phyloP scores from a whole-genome alignment of 2,329 filamentous ascomycete genomes.

The Fusarium verrucosum region DNA sequence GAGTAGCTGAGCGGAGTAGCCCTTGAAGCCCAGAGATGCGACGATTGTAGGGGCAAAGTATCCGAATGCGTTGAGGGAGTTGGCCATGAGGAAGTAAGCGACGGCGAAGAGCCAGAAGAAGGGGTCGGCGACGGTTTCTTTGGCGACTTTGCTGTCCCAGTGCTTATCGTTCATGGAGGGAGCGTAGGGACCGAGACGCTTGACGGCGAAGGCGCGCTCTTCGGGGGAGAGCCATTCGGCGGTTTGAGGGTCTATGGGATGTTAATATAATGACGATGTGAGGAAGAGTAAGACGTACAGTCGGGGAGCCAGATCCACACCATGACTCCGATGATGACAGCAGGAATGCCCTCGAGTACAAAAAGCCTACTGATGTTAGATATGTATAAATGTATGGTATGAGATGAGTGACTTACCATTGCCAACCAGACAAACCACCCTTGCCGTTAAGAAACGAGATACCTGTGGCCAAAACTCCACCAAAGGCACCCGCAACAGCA shows the following conservation, averaged over 20 bases:
- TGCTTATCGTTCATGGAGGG: conserved; percentile 50
- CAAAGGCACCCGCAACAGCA: conserved; percentile 67
- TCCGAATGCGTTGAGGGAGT: conserved; percentile 49
- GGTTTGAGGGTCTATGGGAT: conserved; percentile 44
- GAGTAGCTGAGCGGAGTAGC: conserved; percentile 48
- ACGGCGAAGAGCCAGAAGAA: conserved; percentile 49
- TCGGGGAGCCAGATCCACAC: conserved; percentile 48
- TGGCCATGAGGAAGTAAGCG: conserved; percentile 48
- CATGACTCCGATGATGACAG: conserved; percentile 46
- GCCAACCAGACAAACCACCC: conserved; percentile 63
- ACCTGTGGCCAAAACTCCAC: conserved; percentile 64
- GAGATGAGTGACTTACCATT: conserved; percentile 41
- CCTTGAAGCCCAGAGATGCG: conserved; percentile 48
- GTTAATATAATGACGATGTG: background rate
- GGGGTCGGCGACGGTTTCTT: conserved; percentile 46
- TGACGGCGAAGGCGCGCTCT: conserved; percentile 49
- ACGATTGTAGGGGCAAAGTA: conserved; percentile 52
- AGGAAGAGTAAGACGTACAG: conserved; percentile 15
- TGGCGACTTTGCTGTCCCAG: conserved; percentile 47
- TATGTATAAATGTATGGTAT: rapidly evolving
- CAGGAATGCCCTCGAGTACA: conserved; percentile 58
- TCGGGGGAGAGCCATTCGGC: conserved; percentile 47
- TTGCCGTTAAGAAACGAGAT: conserved; percentile 59
- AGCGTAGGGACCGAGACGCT: conserved; percentile 48
- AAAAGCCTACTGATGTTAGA: conserved; percentile 62